Evolutionary conservation across 371 early-diverging fungal species (phyloP).

Genomic region (Mucor indicus): DNA sequence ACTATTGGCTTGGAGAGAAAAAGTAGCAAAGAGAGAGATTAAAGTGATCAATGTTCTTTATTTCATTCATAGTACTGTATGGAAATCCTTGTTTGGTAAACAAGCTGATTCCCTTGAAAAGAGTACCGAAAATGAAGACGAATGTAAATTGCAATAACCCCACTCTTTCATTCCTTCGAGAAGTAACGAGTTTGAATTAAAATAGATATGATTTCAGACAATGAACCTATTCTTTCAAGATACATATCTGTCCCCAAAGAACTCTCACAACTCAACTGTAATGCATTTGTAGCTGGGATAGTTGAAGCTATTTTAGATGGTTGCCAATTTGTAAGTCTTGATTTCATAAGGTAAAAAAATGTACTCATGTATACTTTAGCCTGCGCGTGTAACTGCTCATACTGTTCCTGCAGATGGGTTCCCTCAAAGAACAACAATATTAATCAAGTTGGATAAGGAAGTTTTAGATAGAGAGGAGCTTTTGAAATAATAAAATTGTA

Average conservation of each 20-base stretch:
- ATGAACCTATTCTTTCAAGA: slow-evolving; percentile 83
- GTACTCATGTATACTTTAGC: slow-evolving; percentile 42
- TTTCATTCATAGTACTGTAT: slow-evolving; percentile 89
- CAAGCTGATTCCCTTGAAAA: slow-evolving; percentile 92
- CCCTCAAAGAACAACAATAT: slow-evolving; percentile 87
- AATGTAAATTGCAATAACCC: slow-evolving; percentile 60
- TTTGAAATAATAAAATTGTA: slow-evolving; percentile 41
- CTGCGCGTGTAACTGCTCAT: slow-evolving; percentile 93
- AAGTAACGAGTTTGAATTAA: too few species aligned
- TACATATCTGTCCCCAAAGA: slow-evolving; percentile 95
- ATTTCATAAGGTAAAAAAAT: neutral
- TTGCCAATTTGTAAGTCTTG: slow-evolving; percentile 81
- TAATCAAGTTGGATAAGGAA: slow-evolving; percentile 90
- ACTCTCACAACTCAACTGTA: slow-evolving; percentile 83
- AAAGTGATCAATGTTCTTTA: slow-evolving; percentile 81
- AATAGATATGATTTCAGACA: slow-evolving; percentile 95
- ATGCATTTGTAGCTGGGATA: slow-evolving; percentile 93
- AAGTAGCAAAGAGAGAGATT: slow-evolving; percentile 83
- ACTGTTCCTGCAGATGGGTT: slow-evolving; percentile 87
- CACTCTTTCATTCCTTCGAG: neutral
- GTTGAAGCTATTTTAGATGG: slow-evolving; percentile 93
- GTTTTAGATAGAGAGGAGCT: slow-evolving; percentile 78
- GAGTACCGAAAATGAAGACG: slow-evolving; percentile 92
- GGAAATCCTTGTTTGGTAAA: slow-evolving; percentile 93
- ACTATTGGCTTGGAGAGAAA: slow-evolving; percentile 84